These are phyloP conservation scores for Colletotrichum sp. DNA, from an alignment of 2,329 filamentous ascomycete genomes.

Conservation along the genomic window DNA sequence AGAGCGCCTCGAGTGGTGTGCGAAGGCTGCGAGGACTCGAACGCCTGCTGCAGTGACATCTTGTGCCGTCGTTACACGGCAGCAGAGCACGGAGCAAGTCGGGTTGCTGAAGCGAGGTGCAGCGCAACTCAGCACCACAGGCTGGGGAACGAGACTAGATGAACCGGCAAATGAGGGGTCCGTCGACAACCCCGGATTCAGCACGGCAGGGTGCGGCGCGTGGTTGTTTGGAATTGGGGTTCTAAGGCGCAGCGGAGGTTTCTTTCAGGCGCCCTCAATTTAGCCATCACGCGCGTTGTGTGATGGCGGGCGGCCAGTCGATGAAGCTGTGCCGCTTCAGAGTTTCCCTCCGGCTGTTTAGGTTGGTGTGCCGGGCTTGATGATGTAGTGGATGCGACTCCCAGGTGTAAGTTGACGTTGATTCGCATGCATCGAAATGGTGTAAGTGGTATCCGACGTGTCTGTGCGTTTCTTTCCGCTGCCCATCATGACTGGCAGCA, in stretches of 20 bases:
- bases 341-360: neutral
- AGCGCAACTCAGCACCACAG: neutral
- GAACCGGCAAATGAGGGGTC: slow-evolving; percentile 8
- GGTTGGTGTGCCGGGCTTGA: neutral
- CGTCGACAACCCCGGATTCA: neutral
- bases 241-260: neutral
- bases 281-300: neutral
- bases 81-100: slow-evolving; percentile 13
- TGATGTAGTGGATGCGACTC: neutral
- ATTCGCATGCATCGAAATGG: neutral
- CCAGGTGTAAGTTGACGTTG: slow-evolving; percentile 1
- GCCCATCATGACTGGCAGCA: neutral
- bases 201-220: neutral
- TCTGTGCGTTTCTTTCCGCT: slow-evolving; percentile 8
- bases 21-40: neutral
- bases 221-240: neutral
- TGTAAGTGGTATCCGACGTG: neutral
- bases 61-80: slow-evolving; percentile 19
- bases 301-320: neutral
- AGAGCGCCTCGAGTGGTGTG: neutral
- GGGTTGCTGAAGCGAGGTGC: slow-evolving; percentile 5
- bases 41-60: slow-evolving; percentile 3
- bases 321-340: neutral
- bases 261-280: neutral
- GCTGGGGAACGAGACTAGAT: neutral